Percentiles rank a stretch among this genome's conserved stretches.
Evolutionary conservation across 1,284 basidiomycete genomes (phyloP).

Genomic region (Microbotryum scabiosae): DNA sequence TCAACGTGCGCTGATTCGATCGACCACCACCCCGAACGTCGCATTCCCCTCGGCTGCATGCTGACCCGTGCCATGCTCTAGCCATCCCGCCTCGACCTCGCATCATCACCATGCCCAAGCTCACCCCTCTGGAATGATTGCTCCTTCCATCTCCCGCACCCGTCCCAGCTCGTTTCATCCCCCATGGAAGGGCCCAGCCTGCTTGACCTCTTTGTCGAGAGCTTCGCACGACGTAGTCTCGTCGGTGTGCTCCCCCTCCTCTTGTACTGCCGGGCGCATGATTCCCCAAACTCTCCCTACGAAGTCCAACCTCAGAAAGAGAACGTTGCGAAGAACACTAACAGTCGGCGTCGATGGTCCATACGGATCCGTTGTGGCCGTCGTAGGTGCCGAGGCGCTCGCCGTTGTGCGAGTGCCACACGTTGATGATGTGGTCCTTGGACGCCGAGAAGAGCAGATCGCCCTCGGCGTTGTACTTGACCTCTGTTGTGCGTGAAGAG

Average conservation of each 20-base stretch:
- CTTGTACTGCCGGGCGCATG: neutral
- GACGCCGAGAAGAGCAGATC: conserved; percentile 93
- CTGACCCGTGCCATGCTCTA: too few species aligned
- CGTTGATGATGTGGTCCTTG: conserved; percentile 88
- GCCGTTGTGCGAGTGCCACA: conserved; percentile 83
- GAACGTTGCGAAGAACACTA: conserved; percentile 41
- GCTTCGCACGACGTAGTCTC: neutral
- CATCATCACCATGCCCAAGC: neutral
- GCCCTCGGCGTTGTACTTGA: conserved; percentile 77
- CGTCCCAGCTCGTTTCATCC: neutral
- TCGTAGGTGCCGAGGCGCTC: conserved; percentile 95
- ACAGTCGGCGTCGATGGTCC: conserved; percentile 96
- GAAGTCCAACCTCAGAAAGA: too few species aligned
- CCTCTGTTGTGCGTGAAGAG: conserved; percentile 32
- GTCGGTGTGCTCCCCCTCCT: neutral
- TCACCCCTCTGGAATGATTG: neutral
- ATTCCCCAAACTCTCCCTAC: too few species aligned
- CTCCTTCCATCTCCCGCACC: neutral
- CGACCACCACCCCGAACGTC: too few species aligned
- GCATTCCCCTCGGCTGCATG: too few species aligned
- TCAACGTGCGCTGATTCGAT: too few species aligned
- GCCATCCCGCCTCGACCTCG: neutral
- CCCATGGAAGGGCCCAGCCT: too few species aligned
- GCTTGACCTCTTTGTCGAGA: too few species aligned
- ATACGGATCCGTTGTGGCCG: conserved; percentile 92